A percentile compares a stretch with the other conserved stretches of the same genome.
These are phyloP conservation scores for Tubosaeta sp. DNA, from an alignment of 768 basidiomycete species.

Conservation along the genomic window DNA sequence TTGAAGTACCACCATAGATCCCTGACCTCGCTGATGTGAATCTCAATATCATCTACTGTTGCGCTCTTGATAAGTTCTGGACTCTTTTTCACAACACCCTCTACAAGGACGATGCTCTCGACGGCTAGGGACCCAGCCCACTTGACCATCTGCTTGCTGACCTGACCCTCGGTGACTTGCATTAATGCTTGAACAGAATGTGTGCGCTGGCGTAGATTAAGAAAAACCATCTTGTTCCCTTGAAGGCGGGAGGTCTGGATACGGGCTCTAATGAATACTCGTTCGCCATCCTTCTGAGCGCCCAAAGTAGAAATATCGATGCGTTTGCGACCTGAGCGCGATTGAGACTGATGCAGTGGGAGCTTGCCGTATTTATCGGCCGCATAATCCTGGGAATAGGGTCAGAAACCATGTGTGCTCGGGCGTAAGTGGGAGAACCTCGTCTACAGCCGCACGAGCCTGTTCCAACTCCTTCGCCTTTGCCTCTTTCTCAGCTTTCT, in stretches of 20 bases:
- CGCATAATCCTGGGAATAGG: conserved; percentile 61
- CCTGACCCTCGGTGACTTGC: conserved; percentile 60
- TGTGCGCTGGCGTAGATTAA: conserved; percentile 84
- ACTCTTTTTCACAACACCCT: conserved; percentile 75
- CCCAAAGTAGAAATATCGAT: conserved; percentile 63
- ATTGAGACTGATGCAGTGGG: conserved; percentile 89
- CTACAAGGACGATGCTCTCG: conserved; percentile 90
- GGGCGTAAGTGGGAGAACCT: conserved; percentile 34
- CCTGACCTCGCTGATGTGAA: conserved; percentile 76
- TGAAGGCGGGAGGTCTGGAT: conserved; percentile 90
- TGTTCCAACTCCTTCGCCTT: conserved; percentile 74
- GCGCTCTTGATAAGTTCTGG: conserved; percentile 90
- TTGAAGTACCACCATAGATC: neutral
- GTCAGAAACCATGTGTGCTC: conserved; percentile 16
- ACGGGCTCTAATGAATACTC: conserved; percentile 81
- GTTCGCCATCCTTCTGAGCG: conserved; percentile 60
- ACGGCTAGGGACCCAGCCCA: conserved; percentile 74
- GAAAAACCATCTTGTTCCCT: conserved; percentile 93
- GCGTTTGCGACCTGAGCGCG: conserved; percentile 57
- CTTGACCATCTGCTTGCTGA: conserved; percentile 98
- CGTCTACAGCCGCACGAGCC: conserved; percentile 63
- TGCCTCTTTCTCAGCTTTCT: conserved; percentile 81
- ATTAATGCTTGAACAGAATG: conserved; percentile 86
- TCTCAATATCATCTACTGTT: conserved; percentile 80
- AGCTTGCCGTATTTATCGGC: conserved; percentile 79